A percentile compares a stretch with the other conserved stretches of the same genome.
Conservation (phyloP, 768 basidiomycete species). For the Lenzites betulinus region DNA sequence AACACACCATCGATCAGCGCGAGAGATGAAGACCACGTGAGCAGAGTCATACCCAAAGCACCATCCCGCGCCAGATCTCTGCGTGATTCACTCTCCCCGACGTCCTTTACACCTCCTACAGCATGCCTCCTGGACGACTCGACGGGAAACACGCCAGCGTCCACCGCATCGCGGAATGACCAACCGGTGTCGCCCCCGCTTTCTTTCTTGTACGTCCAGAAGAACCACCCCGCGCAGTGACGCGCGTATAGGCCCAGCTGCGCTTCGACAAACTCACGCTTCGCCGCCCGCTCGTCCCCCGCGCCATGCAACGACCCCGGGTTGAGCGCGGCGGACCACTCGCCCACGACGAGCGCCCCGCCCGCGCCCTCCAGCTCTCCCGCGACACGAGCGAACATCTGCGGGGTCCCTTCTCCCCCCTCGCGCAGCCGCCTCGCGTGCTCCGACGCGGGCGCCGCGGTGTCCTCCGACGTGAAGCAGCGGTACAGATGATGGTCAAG, state of each 20-base stretch:
- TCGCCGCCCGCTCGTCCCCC: constrained; percentile 42
- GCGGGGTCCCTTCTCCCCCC: constrained; percentile 40
- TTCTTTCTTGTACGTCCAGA: constrained; percentile 76
- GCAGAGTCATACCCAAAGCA: constrained; percentile 31
- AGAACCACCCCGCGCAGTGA: constrained; percentile 74
- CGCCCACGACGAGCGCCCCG: constrained; percentile 67
- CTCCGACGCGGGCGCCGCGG: constrained; percentile 48
- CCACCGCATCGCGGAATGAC: constrained; percentile 67
- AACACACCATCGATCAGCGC: not conserved
- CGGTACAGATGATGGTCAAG: constrained; percentile 86
- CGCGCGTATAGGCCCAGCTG: constrained; percentile 68
- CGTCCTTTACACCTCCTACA: constrained; percentile 17
- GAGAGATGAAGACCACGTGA: not conserved
- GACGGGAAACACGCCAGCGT: constrained; percentile 60
- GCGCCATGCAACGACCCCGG: constrained; percentile 57
- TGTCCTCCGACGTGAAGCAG: constrained; percentile 70
- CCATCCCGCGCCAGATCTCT: constrained; percentile 29
- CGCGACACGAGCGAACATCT: constrained; percentile 41
- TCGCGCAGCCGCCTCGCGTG: constrained; percentile 55
- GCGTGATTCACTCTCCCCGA: constrained; percentile 43
- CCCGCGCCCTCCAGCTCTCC: constrained; percentile 38
- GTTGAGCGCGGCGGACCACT: constrained; percentile 80
- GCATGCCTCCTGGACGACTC: constrained; percentile 12
- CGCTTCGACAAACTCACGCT: constrained; percentile 55
- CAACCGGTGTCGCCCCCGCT: constrained; percentile 68